Evolutionary conservation across 306 rosid genomes (phyloP).

Genomic region (Senna tora): DNA sequence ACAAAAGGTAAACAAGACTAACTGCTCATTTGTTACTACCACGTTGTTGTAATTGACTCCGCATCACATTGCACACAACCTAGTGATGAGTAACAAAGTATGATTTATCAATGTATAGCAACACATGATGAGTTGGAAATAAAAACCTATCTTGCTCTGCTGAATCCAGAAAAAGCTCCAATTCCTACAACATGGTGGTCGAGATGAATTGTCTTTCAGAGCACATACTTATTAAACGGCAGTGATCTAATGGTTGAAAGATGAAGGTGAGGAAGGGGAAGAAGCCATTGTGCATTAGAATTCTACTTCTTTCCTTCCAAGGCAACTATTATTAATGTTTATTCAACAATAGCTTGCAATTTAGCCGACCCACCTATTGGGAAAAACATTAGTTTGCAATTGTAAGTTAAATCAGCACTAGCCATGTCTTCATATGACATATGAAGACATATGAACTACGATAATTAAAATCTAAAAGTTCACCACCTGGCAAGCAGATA

Average conservation of each 20-base stretch:
- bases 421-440: background rate
- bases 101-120: background rate
- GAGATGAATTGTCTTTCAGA: background rate
- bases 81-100: background rate
- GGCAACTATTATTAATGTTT: too few species aligned
- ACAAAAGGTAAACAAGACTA: too few species aligned
- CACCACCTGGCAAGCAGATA: background rate
- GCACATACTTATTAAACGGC: background rate
- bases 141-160: background rate
- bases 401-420: conserved; percentile 17
- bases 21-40: background rate
- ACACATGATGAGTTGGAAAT: background rate
- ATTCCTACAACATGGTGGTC: background rate
- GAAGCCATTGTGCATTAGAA: background rate
- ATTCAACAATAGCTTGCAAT: conserved; percentile 16
- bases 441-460: background rate
- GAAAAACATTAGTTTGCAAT: too few species aligned
- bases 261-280: background rate
- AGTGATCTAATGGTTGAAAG: background rate
- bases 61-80: background rate
- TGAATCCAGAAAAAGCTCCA: background rate
- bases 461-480: conserved; percentile 1
- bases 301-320: background rate
- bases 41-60: background rate
- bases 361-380: too few species aligned